Evolutionary conservation across 1,139 yeast genomes (phyloP).

Genomic region (Komagataea norvegica): DNA sequence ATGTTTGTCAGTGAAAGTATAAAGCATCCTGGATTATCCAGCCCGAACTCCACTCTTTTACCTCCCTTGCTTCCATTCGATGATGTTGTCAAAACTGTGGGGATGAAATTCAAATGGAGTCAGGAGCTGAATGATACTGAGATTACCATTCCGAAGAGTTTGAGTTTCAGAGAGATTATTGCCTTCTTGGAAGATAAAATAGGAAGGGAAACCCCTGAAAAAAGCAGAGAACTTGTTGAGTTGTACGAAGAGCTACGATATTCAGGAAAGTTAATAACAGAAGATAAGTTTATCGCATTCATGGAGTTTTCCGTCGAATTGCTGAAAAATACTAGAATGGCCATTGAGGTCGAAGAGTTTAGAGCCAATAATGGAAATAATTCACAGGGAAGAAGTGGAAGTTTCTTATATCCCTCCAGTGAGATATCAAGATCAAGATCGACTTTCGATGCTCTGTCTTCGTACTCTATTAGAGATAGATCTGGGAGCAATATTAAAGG

Average conservation of each 20-base stretch:
- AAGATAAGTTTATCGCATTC: slow-evolving; percentile 56
- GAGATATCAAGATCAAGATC: slow-evolving; percentile 12
- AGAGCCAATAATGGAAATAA: neutral
- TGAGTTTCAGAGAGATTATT: slow-evolving; percentile 46
- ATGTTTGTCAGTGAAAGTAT: slow-evolving; percentile 44
- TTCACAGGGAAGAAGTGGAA: neutral
- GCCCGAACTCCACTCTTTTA: slow-evolving; percentile 40
- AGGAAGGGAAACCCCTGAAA: slow-evolving; percentile 23
- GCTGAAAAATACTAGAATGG: slow-evolving; percentile 16
- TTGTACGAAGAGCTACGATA: slow-evolving; percentile 71
- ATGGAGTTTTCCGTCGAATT: slow-evolving; percentile 41
- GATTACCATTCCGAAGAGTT: slow-evolving; percentile 36
- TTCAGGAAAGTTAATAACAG: slow-evolving; percentile 57
- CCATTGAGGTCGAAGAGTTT: neutral
- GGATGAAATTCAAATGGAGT: slow-evolving; percentile 45
- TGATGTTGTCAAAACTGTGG: slow-evolving; percentile 55
- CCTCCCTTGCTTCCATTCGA: slow-evolving; percentile 61
- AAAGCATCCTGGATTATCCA: slow-evolving; percentile 59
- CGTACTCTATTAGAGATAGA: slow-evolving; percentile 10
- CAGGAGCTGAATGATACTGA: slow-evolving; percentile 37
- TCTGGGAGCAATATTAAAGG: neutral
- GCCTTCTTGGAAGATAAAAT: slow-evolving; percentile 23
- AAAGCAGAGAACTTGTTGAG: slow-evolving; percentile 38
- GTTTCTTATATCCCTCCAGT: slow-evolving; percentile 10
- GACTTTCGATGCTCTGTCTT: slow-evolving; percentile 12